A percentile compares a stretch with the other conserved stretches of the same genome.
These are phyloP conservation scores for Naganishia kalamii DNA, from an alignment of 768 basidiomycete genomes.

Conservation along the genomic window DNA sequence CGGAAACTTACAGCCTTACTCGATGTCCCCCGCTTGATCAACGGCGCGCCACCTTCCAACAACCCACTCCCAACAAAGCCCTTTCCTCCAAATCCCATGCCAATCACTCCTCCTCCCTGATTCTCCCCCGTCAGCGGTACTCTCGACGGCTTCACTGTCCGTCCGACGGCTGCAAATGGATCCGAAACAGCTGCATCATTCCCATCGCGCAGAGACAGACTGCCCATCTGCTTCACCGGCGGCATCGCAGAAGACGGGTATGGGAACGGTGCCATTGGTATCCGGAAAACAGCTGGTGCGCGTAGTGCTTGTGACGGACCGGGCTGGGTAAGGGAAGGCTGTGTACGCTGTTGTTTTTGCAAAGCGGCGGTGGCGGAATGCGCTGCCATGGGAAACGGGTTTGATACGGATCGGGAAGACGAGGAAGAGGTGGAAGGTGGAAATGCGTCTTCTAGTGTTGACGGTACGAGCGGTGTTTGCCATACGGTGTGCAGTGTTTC, in stretches of 20 bases:
- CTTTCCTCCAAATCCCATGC: not conserved
- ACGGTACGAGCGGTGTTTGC: conserved; percentile 31
- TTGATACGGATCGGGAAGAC: conserved; percentile 2
- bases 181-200: not conserved
- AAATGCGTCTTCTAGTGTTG: not conserved
- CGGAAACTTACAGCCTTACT: not conserved
- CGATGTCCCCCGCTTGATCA: conserved; percentile 6
- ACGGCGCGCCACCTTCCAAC: conserved; percentile 14
- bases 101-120: not conserved
- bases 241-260: not conserved
- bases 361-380: conserved; percentile 10
- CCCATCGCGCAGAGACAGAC: conserved; percentile 16
- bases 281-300: conserved; percentile 39
- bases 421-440: not conserved
- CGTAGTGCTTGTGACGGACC: conserved; percentile 35
- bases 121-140: not conserved
- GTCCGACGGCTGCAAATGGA: not conserved
- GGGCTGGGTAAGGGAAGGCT: not conserved
- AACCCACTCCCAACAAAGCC: conserved; percentile 3
- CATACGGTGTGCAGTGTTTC: conserved; percentile 42
- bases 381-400: conserved; percentile 7
- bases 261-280: conserved; percentile 38
- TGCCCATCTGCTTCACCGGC: conserved; percentile 3
- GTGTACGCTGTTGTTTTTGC: conserved; percentile 6
- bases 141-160: not conserved